Conservation (phyloP, 352 stramenopile genomes). For the Plasmopara halstedii region DNA sequence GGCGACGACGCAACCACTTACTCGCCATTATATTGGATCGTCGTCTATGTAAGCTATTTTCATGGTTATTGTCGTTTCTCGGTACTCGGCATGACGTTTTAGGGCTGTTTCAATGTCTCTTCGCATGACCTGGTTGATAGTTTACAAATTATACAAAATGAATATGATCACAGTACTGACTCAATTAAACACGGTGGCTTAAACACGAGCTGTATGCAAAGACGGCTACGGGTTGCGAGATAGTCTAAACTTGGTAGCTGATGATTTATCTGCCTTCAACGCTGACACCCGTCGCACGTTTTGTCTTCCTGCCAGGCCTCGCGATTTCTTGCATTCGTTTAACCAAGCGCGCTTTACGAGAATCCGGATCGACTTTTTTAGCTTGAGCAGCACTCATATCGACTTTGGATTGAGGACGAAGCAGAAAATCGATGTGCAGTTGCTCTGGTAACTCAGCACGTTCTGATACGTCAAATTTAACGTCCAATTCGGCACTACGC, state of each 20-base stretch:
- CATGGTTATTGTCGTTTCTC: conserved; percentile 8
- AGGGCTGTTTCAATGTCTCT: background rate
- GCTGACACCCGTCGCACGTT: conserved; percentile 64
- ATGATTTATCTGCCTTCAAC: conserved; percentile 70
- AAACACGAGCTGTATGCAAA: conserved; percentile 7
- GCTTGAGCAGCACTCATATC: conserved; percentile 49
- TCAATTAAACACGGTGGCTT: background rate
- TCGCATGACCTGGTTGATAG: conserved; percentile 8
- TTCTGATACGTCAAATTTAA: conserved; percentile 43
- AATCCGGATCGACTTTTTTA: conserved; percentile 68
- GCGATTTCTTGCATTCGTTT: conserved; percentile 86
- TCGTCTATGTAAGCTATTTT: conserved; percentile 15
- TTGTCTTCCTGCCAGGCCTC: conserved; percentile 64
- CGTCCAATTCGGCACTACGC: conserved; percentile 18
- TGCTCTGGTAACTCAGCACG: conserved; percentile 64
- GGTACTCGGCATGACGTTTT: conserved; percentile 1
- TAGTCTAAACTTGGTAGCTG: conserved; percentile 8
- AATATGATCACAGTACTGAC: conserved; percentile 1
- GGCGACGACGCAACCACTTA: conserved; percentile 10
- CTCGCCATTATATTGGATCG: conserved; percentile 21
- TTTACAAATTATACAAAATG: conserved; percentile 9
- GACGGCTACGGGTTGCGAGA: conserved; percentile 18
- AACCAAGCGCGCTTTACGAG: conserved; percentile 69
- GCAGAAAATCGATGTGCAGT: conserved; percentile 76
- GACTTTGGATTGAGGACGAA: conserved; percentile 76